phyloP scores from a whole-genome alignment of 176 grass and related monocot genomes.

The Sorghum bicolor region Sorghum_bicolor_NCBIv3 NC_012879.2:4487501-4488000 shows the following conservation, averaged over 20 bases:
- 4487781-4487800: conserved; percentile 86
- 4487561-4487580: conserved; percentile 82
- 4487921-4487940: conserved; percentile 92
- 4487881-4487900: conserved; percentile 63
- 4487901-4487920: conserved; percentile 87
- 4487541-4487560: conserved; percentile 40
- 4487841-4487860: conserved; percentile 86
- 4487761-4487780: conserved; percentile 58
- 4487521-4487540: conserved; percentile 50
- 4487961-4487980: fast-evolving
- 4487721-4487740: conserved; percentile 66
- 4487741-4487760: conserved; percentile 47
- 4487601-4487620: conserved; percentile 63
- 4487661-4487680: conserved; percentile 34
- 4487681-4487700: conserved; percentile 63
- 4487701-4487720: conserved; percentile 68
- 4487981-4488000: not conserved
- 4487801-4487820: conserved; percentile 95
- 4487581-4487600: conserved; percentile 81
- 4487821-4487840: conserved; percentile 99
- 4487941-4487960: conserved; percentile 49
- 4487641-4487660: conserved; percentile 83
- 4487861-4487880: conserved; percentile 74
- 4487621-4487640: conserved; percentile 74
- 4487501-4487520: conserved; percentile 91